These are phyloP conservation scores for Phaeosphaeriaceae sp. DNA, from an alignment of 2,329 filamentous ascomycete genomes.

Conservation along the genomic window DNA sequence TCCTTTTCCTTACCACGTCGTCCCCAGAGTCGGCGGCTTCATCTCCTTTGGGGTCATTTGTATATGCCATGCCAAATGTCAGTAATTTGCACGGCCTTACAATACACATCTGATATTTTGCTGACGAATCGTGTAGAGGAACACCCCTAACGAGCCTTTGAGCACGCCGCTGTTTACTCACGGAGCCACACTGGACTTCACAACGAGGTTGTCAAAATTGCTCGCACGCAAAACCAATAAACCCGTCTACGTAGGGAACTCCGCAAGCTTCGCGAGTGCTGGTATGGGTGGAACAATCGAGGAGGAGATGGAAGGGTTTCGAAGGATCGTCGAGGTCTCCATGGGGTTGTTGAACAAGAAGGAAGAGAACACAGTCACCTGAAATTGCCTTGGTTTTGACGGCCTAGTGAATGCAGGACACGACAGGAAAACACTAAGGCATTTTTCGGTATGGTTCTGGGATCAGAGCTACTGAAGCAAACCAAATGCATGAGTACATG, in stretches of 20 bases:
- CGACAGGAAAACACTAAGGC: neutral
- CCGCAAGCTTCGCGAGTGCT: conserved; percentile 75
- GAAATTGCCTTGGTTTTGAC: neutral
- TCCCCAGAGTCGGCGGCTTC: conserved; percentile 50
- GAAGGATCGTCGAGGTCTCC: conserved; percentile 74
- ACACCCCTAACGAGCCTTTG: conserved; percentile 64
- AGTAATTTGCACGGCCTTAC: conserved; percentile 21
- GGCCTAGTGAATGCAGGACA: neutral
- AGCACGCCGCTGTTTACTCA: conserved; percentile 81
- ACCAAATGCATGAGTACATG: neutral
- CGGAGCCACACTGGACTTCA: conserved; percentile 82
- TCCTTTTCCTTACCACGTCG: conserved; percentile 64
- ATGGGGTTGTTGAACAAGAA: conserved; percentile 57
- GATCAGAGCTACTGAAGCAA: neutral
- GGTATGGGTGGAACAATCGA: conserved; percentile 83
- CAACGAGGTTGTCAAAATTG: conserved; percentile 82
- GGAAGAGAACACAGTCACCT: neutral
- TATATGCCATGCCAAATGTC: conserved; percentile 93
- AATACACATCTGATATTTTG: neutral
- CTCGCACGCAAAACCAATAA: conserved; percentile 74
- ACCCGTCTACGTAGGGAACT: conserved; percentile 91
- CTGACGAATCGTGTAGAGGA: conserved; percentile 38
- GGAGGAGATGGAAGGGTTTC: conserved; percentile 92
- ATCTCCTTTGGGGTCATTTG: conserved; percentile 78
- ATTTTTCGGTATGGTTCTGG: neutral